Base-by-base conservation (phyloP, 176 grass and related monocot species). In the Oryza australiensis region DNA sequence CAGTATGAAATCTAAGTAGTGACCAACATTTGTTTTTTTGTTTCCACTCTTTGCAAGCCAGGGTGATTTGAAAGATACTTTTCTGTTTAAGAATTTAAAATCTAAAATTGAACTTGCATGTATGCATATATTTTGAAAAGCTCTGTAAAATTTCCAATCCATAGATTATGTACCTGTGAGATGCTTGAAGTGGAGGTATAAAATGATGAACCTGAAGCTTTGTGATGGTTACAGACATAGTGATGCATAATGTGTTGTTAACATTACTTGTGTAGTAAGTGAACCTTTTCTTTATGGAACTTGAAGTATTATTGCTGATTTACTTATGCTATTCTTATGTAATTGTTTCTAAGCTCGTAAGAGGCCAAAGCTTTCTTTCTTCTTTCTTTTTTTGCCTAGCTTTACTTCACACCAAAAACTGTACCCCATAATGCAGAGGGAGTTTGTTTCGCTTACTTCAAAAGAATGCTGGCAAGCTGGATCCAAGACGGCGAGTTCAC, bases 361-460 rank as follows among this genome's bases (percentile, higher is more conserved):
- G 13, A 24, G 32, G 14, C 15, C 32, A 43, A 83, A 27, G 0
- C 3, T 57, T 69, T 83, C 4, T 35, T 72, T 72, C 18, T 45
- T 37, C 7, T 37, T 37, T 37, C 35, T 37, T 37, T 37, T 63
- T 59, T 63, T 77, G 64, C 73, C 30, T 83, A 51, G 12, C 12
- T 78, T 63, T 60, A 49, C 79, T 59, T 79, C 5, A 60, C 45
- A 69, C 27, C 62, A 69, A 30, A 64, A 38, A 37, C 35, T 75
- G 41, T 77, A 26, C 37, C 51, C 33, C 14, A 62, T 87, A 80
- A 84, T 43, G 26, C 84, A 98, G 95, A 35, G 95, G 95, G 65
- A 94, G 92, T 87, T 87, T 98, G 66, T 98, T 98, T 80, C 74
- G 49, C 77, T 90, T 98, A 75, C 92, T 98, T 85, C 92, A 91